Percentiles rank a stretch among this genome's conserved stretches.
phyloP scores from a whole-genome alignment of 129 eudicot genomes.

The Glebionis coronaria region DNA sequence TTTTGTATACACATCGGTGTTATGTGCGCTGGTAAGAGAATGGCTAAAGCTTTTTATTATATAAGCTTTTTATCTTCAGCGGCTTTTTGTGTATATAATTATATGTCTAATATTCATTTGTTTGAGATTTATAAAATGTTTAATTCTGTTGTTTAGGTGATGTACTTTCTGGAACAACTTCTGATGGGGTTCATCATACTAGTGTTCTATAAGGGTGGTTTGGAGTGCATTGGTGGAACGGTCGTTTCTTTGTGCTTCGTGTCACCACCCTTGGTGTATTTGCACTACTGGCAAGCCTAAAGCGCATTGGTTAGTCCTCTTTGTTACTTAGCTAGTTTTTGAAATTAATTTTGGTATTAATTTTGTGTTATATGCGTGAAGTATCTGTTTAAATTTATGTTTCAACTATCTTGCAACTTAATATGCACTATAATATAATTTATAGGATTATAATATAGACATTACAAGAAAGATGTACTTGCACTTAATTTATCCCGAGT shows the following conservation, averaged over 20 bases:
- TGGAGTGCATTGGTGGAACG: constrained; percentile 88
- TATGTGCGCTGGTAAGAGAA: no score
- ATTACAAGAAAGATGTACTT: no score
- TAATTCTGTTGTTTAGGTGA: constrained; percentile 47
- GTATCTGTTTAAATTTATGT: not conserved
- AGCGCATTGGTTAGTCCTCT: constrained; percentile 77
- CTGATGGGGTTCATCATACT: constrained; percentile 74
- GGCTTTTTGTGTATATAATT: no score
- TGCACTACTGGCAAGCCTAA: constrained; percentile 86
- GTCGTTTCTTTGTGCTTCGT: constrained; percentile 70
- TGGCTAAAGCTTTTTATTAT: no score
- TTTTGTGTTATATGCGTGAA: constrained; percentile 4
- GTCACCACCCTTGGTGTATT: constrained; percentile 67
- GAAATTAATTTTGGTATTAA: not conserved
- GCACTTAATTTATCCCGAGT: no score
- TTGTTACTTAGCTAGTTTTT: not conserved
- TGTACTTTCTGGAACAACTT: constrained; percentile 91
- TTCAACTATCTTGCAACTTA: not conserved
- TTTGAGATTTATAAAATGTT: no score
- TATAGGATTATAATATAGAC: no score
- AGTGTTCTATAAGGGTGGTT: constrained; percentile 97
- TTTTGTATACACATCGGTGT: no score
- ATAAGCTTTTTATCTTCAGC: no score
- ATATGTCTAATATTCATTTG: no score
- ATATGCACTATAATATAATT: no score